phyloP scores from a whole-genome alignment of 23 red algal species.

The Gracilariopsis chorda region DNA sequence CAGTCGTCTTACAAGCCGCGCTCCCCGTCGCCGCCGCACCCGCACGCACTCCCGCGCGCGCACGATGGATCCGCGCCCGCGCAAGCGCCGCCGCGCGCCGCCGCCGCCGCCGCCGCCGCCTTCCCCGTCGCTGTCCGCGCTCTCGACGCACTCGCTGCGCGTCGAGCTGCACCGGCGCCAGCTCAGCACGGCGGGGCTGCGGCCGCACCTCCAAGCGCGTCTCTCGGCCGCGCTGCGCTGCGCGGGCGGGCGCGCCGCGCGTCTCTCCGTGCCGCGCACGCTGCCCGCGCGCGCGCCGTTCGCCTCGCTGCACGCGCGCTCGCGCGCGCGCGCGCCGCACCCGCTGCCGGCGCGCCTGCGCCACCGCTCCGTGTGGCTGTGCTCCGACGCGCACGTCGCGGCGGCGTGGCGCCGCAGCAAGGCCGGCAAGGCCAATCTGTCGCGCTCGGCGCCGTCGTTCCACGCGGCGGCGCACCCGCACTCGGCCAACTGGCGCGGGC shows the following conservation, averaged over 20 bases:
- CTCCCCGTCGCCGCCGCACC: too few species aligned
- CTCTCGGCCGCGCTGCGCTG: background rate
- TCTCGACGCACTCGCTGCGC: conserved; percentile 35
- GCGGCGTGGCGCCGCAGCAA: conserved; percentile 14
- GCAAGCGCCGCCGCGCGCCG: background rate
- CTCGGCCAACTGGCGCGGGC: conserved; percentile 10
- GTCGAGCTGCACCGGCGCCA: conserved; percentile 45
- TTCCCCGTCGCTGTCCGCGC: background rate
- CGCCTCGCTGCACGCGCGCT: background rate
- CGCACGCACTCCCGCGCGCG: too few species aligned
- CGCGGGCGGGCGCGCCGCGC: background rate
- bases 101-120: background rate
- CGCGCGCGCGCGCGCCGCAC: background rate
- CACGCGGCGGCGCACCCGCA: conserved; percentile 16
- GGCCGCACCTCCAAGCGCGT: background rate
- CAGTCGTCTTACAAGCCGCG: too few species aligned
- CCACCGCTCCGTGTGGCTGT: conserved; percentile 21
- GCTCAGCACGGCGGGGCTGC: conserved; percentile 3
- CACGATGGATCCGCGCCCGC: background rate
- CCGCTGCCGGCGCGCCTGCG: background rate
- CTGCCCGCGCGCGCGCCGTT: background rate
- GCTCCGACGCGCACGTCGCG: background rate
- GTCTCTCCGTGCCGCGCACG: background rate
- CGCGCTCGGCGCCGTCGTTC: conserved; percentile 66
- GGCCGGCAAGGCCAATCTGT: conserved; percentile 71